Conservation (phyloP, 306 rosid species). For the Spatholobus suberectus region DNA sequence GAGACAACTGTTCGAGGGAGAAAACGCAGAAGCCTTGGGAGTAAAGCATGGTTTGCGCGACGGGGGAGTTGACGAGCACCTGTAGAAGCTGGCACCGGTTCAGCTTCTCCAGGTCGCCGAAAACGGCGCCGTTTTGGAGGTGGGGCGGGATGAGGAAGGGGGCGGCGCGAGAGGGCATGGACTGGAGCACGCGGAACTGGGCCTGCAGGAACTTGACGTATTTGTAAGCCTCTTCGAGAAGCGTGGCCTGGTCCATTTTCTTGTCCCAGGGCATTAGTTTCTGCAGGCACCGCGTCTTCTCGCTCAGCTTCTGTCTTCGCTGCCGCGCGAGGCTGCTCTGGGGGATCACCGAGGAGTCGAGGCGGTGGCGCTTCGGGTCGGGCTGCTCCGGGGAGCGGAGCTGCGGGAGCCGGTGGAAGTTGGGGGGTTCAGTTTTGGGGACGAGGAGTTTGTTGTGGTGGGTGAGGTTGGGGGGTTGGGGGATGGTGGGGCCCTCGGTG, state of each 20-base stretch:
- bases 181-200: conserved; percentile 57
- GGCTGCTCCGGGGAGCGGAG: too few relatives aligned
- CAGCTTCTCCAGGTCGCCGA: conserved; percentile 61
- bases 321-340: conserved; percentile 63
- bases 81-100: conserved; percentile 70
- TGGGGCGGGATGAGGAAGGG: background rate
- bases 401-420: too few relatives aligned
- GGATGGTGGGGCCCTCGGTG: background rate
- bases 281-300: conserved; percentile 82
- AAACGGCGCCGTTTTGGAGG: background rate
- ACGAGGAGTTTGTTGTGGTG: background rate
- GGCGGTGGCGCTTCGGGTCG: background rate
- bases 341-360: conserved; percentile 36
- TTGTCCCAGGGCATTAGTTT: conserved; percentile 85
- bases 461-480: background rate
- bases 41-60: conserved; percentile 69
- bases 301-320: conserved; percentile 77
- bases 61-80: conserved; percentile 78
- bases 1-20: conserved; percentile 63
- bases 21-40: conserved; percentile 72
- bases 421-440: conserved; percentile 45
- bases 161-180: conserved; percentile 64
- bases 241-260: conserved; percentile 86
- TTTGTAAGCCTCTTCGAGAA: conserved; percentile 65
- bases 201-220: conserved; percentile 84